These are phyloP conservation scores for Peronospora tabacina DNA, from an alignment of 352 stramenopile genomes.

Conservation along the genomic window DNA sequence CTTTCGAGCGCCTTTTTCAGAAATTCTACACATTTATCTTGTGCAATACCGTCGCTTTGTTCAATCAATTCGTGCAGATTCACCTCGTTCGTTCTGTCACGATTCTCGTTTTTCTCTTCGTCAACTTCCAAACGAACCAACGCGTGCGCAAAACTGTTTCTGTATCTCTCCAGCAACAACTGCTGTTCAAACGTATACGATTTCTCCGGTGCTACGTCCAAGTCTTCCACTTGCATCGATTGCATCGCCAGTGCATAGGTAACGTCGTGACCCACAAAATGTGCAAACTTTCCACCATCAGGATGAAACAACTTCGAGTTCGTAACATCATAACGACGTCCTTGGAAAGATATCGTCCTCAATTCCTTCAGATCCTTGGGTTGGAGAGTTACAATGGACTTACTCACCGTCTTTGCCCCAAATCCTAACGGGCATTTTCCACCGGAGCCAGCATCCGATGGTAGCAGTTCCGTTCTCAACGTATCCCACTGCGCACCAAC, in stretches of 20 bases:
- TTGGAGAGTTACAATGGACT: constrained; percentile 16
- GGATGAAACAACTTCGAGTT: constrained; percentile 41
- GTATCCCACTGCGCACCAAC: constrained; percentile 34
- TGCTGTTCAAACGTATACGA: constrained; percentile 56
- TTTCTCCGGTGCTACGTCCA: constrained; percentile 28
- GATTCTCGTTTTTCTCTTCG: constrained; percentile 5
- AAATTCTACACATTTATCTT: constrained; percentile 4
- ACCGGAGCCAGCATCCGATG: constrained; percentile 14
- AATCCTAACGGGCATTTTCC: constrained; percentile 60
- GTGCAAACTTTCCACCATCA: constrained; percentile 30
- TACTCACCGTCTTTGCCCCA: constrained; percentile 27
- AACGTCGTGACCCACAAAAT: constrained; percentile 58
- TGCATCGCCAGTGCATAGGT: constrained; percentile 46
- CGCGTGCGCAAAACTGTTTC: constrained; percentile 35
- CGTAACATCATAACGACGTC: constrained; percentile 45
- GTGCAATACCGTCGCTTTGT: constrained; percentile 15
- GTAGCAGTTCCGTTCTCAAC: constrained; percentile 35
- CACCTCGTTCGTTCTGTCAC: constrained; percentile 4
- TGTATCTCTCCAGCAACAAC: constrained; percentile 47
- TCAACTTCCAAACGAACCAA: constrained; percentile 28
- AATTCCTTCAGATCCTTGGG: constrained; percentile 18
- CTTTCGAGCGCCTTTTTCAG: constrained; percentile 16
- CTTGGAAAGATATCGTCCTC: constrained; percentile 46
- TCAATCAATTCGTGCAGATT: constrained; percentile 45
- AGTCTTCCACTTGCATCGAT: constrained; percentile 31